These are phyloP conservation scores for Beauveria varroae DNA, from an alignment of 2,329 filamentous ascomycete species.

Conservation along the genomic window DNA sequence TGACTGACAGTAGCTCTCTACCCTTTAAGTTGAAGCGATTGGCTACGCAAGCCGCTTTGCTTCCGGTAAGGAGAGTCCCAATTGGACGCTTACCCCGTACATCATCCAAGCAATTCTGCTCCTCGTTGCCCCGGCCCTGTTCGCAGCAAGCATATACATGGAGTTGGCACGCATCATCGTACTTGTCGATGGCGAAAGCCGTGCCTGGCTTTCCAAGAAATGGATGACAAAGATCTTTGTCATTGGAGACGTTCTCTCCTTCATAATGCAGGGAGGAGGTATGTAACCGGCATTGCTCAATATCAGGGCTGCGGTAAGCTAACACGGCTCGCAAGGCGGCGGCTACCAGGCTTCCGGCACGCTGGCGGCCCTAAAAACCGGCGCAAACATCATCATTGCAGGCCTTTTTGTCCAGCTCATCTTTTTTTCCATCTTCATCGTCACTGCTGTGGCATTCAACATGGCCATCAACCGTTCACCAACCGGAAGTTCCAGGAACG, in stretches of 20 bases:
- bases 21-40: too few relatives aligned
- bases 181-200: conserved; percentile 18
- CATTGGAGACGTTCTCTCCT: conserved; percentile 35
- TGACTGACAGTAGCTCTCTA: too few relatives aligned
- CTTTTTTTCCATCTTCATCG: conserved; percentile 44
- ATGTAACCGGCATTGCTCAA: neutral
- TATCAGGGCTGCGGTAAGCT: too few relatives aligned
- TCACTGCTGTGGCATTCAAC: conserved; percentile 28
- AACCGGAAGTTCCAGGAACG: too few relatives aligned
- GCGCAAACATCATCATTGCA: conserved; percentile 40
- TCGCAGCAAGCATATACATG: conserved; percentile 16
- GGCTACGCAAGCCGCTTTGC: too few relatives aligned
- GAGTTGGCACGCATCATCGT: conserved; percentile 26
- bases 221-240: conserved; percentile 37
- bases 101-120: neutral
- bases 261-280: conserved; percentile 34
- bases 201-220: conserved; percentile 22
- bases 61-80: too few relatives aligned
- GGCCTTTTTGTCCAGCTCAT: conserved; percentile 47
- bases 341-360: too few relatives aligned
- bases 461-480: conserved; percentile 11
- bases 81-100: conserved; percentile 6
- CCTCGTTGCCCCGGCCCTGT: conserved; percentile 18
- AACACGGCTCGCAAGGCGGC: too few relatives aligned
- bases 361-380: conserved; percentile 13